Conservation (phyloP, 2,329 filamentous ascomycete genomes). For the Epichloe coenophiala region DNA sequence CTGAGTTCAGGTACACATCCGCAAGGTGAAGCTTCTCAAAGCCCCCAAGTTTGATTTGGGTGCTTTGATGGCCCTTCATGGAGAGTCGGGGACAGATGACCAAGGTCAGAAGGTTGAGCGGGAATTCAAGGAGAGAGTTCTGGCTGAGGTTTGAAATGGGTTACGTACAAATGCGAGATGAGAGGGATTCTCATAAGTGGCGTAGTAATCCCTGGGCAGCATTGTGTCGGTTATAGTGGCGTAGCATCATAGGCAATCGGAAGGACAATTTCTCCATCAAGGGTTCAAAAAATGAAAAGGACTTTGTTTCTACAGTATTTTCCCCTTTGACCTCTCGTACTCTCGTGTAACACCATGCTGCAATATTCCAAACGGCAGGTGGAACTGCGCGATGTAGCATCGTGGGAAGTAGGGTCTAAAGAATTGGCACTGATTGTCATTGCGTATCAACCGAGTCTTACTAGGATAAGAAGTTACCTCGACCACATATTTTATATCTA, state of each 20-base stretch:
- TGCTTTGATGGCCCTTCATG: constrained; percentile 89
- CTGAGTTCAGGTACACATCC: constrained; percentile 78
- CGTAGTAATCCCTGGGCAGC: constrained; percentile 19
- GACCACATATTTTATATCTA: no score
- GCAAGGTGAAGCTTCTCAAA: constrained; percentile 99
- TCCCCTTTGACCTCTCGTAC: no score
- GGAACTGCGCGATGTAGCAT: no score
- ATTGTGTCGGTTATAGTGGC: constrained; percentile 31
- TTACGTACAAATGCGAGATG: constrained; percentile 17
- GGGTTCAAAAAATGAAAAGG: constrained; percentile 20
- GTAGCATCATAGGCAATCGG: constrained; percentile 29
- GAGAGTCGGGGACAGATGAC: constrained; percentile 92
- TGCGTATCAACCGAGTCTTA: no score
- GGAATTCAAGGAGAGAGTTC: constrained; percentile 97
- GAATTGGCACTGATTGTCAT: no score
- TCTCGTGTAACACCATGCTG: no score
- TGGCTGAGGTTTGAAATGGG: constrained; percentile 72
- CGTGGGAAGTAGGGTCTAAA: no score
- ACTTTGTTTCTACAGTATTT: constrained; percentile 12
- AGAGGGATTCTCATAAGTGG: constrained; percentile 19
- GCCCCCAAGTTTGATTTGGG: constrained; percentile 97
- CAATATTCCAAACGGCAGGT: no score
- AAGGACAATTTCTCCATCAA: constrained; percentile 27
- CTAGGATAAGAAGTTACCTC: no score
- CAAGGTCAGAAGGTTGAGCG: constrained; percentile 96